Evolutionary conservation across 2,329 filamentous ascomycete species (phyloP).

Genomic region (Zymoseptoria ardabiliae): DNA sequence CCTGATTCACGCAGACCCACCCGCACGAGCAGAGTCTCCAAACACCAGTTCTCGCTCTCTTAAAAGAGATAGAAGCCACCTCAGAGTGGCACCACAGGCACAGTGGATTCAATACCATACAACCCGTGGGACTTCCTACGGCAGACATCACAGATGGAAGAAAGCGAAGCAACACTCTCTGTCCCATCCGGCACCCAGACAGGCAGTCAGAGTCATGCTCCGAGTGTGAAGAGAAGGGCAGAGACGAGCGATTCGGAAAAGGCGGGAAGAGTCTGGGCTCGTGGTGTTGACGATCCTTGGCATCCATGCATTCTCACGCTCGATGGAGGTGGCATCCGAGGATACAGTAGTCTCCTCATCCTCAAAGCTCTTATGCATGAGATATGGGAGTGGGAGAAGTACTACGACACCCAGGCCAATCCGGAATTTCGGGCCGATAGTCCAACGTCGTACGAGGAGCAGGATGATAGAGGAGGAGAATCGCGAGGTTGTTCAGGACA

Average conservation of each 20-base stretch:
- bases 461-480: constrained; percentile 11
- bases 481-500: constrained; percentile 9
- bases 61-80: constrained; percentile 1
- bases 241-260: constrained; percentile 33
- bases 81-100: constrained; percentile 15
- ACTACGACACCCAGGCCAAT: constrained; percentile 25
- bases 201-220: constrained; percentile 21
- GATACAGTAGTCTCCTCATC: constrained; percentile 45
- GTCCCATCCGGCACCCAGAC: constrained; percentile 11
- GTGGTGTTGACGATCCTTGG: constrained; percentile 40
- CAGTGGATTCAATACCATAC: constrained; percentile 29
- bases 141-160: constrained; percentile 16
- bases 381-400: constrained; percentile 38
- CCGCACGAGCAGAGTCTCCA: neutral
- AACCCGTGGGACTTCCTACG: constrained; percentile 27
- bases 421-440: constrained; percentile 14
- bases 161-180: constrained; percentile 16
- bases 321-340: constrained; percentile 45
- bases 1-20: neutral
- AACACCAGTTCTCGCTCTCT: neutral
- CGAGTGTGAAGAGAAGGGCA: constrained; percentile 21
- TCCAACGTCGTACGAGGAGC: constrained; percentile 13
- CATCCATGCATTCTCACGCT: constrained; percentile 42
- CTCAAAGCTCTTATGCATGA: constrained; percentile 44
- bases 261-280: constrained; percentile 38